Percentiles rank a stretch among this genome's conserved stretches.
Conservation (phyloP, 1,139 yeast genomes). For the Candida sanyaensis region DNA sequence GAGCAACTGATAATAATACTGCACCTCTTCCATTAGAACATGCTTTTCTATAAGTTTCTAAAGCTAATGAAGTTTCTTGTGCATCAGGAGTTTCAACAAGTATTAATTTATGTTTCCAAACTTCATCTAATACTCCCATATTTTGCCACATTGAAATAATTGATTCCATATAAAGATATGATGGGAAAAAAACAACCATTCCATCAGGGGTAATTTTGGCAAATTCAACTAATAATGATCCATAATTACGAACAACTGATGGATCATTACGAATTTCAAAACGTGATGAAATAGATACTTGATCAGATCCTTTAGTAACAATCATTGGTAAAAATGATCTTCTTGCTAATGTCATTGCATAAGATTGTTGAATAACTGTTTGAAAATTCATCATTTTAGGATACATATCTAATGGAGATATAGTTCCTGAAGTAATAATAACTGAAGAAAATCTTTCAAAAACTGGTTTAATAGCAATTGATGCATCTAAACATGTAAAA, state of each 20-base stretch:
- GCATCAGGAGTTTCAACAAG: constrained; percentile 99
- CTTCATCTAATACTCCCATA: constrained; percentile 97
- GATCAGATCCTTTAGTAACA: constrained; percentile 97
- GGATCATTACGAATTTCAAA: constrained; percentile 98
- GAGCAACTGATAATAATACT: constrained; percentile 90
- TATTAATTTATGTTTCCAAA: constrained; percentile 94
- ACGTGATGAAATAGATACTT: constrained; percentile 92
- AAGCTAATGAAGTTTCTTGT: constrained; percentile 93
- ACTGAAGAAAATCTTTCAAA: constrained; percentile 94
- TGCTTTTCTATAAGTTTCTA: constrained; percentile 94
- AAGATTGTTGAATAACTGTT: constrained; percentile 92
- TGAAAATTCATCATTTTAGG: constrained; percentile 96
- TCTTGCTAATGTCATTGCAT: constrained; percentile 92
- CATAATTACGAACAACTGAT: constrained; percentile 94
- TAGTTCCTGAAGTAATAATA: constrained; percentile 95
- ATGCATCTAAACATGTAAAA: constrained; percentile 94
- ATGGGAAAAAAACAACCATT: constrained; percentile 95
- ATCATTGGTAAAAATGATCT: constrained; percentile 93
- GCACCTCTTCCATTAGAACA: constrained; percentile 99
- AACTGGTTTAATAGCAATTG: constrained; percentile 96
- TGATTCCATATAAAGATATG: constrained; percentile 95
- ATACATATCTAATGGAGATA: constrained; percentile 97
- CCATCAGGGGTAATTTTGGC: constrained; percentile 98
- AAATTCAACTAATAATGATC: constrained; percentile 87
- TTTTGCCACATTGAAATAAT: constrained; percentile 98